Conservation (phyloP, 257 asterid species). For the Solanum peruvianum region DNA sequence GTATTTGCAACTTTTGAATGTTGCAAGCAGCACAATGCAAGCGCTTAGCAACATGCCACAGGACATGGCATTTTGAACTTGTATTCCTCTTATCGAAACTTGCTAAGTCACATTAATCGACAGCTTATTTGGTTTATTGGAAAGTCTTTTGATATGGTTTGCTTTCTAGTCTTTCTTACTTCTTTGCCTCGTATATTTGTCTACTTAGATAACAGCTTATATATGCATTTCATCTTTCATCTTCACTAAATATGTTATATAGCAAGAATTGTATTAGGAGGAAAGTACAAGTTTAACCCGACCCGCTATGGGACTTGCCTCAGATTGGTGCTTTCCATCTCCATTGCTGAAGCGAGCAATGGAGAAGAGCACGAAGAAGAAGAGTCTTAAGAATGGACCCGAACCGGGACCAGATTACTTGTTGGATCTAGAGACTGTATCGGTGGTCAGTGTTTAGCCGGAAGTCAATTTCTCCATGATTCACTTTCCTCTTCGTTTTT, state of each 20-base stretch:
- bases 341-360: background rate
- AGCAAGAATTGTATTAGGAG: too few species aligned
- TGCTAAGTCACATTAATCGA: background rate
- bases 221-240: background rate
- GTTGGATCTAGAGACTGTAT: background rate
- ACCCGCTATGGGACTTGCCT: background rate
- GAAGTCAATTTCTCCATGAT: slow-evolving; percentile 3
- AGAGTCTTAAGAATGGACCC: background rate
- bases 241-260: background rate
- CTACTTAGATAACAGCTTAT: background rate
- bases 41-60: slow-evolving; percentile 51
- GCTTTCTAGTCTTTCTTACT: background rate
- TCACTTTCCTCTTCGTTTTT: slow-evolving; percentile 27
- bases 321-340: background rate
- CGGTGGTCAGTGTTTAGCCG: too few species aligned
- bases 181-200: background rate
- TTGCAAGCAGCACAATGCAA: slow-evolving; percentile 58
- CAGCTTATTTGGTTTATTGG: background rate
- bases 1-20: slow-evolving; percentile 85
- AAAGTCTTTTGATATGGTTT: background rate
- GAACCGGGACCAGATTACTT: background rate
- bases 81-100: background rate
- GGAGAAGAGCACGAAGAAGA: background rate
- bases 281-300: background rate
- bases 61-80: slow-evolving; percentile 14